phyloP scores from a whole-genome alignment of 108 stramenopile species.

The Aurantiochytrium sp. region DNA sequence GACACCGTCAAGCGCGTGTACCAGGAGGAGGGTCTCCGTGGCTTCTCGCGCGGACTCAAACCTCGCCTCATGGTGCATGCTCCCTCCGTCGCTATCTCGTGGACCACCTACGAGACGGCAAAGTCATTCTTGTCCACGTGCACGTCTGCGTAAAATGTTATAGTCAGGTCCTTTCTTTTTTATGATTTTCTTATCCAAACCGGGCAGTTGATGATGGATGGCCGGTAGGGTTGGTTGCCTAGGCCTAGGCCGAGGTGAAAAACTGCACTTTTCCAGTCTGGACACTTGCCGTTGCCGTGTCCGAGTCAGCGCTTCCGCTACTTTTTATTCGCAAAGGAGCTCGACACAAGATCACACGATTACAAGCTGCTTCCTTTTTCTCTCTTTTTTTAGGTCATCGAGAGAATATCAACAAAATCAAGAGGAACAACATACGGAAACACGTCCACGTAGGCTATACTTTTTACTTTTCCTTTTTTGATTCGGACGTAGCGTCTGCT shows the following conservation, averaged over 20 bases:
- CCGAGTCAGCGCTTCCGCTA: too few species aligned
- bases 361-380: not conserved
- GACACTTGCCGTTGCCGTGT: too few species aligned
- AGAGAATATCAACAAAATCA: too few species aligned
- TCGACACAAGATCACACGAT: not conserved
- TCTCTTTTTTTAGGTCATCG: too few species aligned
- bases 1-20: slow-evolving; percentile 71
- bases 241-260: too few species aligned
- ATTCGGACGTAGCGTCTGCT: not conserved
- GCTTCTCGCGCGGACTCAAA: slow-evolving; percentile 75
- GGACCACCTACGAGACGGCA: slow-evolving; percentile 90
- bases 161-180: not conserved
- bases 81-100: slow-evolving; percentile 91
- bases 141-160: not conserved
- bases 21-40: slow-evolving; percentile 71
- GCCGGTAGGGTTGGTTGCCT: too few species aligned
- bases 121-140: slow-evolving; percentile 10
- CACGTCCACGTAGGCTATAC: too few species aligned
- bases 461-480: not conserved
- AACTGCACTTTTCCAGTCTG: too few species aligned
- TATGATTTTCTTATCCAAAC: not conserved
- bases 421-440: too few species aligned
- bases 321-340: too few species aligned
- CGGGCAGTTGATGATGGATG: too few species aligned
- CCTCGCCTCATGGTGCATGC: slow-evolving; percentile 78